These are phyloP conservation scores for Scytalidium sp. DNA, from an alignment of 2,329 filamentous ascomycete species.

Conservation along the genomic window DNA sequence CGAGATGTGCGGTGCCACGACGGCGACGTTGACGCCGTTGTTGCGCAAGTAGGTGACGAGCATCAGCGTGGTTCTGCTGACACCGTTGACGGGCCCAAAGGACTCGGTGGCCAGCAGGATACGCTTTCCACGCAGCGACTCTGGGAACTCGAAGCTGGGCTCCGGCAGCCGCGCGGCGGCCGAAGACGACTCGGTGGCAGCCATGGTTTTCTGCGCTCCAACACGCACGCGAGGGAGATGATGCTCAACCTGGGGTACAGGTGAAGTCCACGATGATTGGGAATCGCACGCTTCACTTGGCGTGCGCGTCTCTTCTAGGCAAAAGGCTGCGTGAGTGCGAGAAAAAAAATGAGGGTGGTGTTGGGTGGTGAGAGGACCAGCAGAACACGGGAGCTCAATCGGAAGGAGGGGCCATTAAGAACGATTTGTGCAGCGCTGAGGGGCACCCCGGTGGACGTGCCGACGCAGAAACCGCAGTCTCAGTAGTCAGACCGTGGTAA, in stretches of 20 bases:
- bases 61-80: slow-evolving; percentile 67
- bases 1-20: slow-evolving; percentile 61
- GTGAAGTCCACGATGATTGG: too few species aligned
- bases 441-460: not conserved
- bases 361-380: too few species aligned
- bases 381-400: too few species aligned
- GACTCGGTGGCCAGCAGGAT: slow-evolving; percentile 69
- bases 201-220: too few species aligned
- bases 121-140: slow-evolving; percentile 53
- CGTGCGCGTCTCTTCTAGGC: too few species aligned
- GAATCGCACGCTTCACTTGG: too few species aligned
- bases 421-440: not conserved
- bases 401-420: not conserved
- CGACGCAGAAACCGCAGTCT: too few species aligned
- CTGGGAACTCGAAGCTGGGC: slow-evolving; percentile 32
- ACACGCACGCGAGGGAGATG: too few species aligned
- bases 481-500: too few species aligned
- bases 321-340: too few species aligned
- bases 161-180: not conserved
- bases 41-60: slow-evolving; percentile 63
- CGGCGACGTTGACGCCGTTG: slow-evolving; percentile 62
- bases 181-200: not conserved
- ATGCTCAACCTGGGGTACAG: too few species aligned
- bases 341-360: too few species aligned
- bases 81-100: slow-evolving; percentile 71